These are phyloP conservation scores for Trichosporon sp. DNA, from an alignment of 1,284 basidiomycete species.

Conservation along the genomic window DNA sequence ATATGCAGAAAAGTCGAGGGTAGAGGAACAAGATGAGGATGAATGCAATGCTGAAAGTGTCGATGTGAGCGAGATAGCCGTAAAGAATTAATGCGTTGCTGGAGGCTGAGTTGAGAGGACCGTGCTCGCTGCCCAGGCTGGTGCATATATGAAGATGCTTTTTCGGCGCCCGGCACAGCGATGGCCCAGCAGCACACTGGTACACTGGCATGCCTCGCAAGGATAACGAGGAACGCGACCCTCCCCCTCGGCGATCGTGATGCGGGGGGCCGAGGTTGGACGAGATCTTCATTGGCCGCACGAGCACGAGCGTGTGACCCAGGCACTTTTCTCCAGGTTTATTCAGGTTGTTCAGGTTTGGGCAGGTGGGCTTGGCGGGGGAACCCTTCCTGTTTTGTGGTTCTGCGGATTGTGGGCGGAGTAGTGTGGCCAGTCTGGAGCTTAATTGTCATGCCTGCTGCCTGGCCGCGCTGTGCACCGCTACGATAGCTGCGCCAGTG, in stretches of 20 bases:
- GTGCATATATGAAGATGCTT: not conserved
- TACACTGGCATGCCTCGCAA: not conserved
- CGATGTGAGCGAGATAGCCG: not conserved
- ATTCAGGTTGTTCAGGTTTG: too few relatives aligned
- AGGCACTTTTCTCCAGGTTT: not conserved
- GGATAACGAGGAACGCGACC: not conserved
- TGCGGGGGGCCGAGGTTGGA: not conserved
- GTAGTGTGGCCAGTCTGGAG: too few relatives aligned
- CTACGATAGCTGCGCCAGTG: too few relatives aligned
- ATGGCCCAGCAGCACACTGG: too few relatives aligned
- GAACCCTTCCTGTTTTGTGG: too few relatives aligned
- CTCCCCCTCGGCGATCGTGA: not conserved
- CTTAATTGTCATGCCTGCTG: too few relatives aligned
- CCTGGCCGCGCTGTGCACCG: too few relatives aligned
- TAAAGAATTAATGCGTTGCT: not conserved
- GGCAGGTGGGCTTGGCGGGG: not conserved
- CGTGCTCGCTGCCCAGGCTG: not conserved
- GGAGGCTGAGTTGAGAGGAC: not conserved
- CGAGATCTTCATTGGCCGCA: not conserved
- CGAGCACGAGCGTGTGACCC: not conserved
- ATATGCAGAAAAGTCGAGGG: not conserved
- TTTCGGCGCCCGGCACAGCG: not conserved
- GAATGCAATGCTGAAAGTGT: not conserved
- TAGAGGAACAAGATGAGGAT: not conserved
- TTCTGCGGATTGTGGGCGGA: too few relatives aligned